Percentiles rank a stretch among this genome's conserved stretches.
These are phyloP conservation scores for Aspergillus nidulans DNA, from an alignment of 495 filamentous ascomycete species.

Conservation along the genomic window DNA sequence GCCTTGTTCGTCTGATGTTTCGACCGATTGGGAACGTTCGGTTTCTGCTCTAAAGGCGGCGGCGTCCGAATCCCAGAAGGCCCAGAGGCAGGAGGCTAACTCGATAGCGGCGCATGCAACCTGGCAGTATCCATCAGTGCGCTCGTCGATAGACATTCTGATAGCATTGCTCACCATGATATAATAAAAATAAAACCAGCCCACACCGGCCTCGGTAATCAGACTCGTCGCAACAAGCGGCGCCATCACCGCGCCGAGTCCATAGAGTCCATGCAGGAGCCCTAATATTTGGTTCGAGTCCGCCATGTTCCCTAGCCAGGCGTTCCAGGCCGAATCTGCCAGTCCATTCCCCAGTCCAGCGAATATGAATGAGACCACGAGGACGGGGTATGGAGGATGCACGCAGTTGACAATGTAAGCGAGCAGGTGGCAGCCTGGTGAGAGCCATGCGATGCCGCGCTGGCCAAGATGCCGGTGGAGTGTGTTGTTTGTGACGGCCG, in stretches of 20 bases:
- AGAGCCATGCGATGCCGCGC: slow-evolving; percentile 66
- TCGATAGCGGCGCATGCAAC: slow-evolving; percentile 10
- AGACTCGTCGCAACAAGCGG: slow-evolving; percentile 56
- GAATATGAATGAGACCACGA: slow-evolving; percentile 54
- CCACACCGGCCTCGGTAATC: slow-evolving; percentile 43
- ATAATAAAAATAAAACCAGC: slow-evolving; percentile 61
- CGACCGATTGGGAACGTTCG: not conserved
- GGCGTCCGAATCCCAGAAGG: slow-evolving; percentile 11
- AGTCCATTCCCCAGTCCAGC: slow-evolving; percentile 63
- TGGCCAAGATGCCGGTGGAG: slow-evolving; percentile 63
- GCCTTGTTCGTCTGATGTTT: slow-evolving; percentile 25
- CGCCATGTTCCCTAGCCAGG: slow-evolving; percentile 61
- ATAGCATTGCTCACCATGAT: slow-evolving; percentile 43
- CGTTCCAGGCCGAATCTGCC: slow-evolving; percentile 60
- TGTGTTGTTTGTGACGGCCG: slow-evolving; percentile 54
- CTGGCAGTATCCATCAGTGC: not conserved
- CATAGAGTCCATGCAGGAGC: slow-evolving; percentile 55
- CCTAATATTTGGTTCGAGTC: slow-evolving; percentile 57
- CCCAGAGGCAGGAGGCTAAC: not conserved
- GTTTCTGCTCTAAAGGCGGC: slow-evolving; percentile 41
- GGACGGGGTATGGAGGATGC: slow-evolving; percentile 57
- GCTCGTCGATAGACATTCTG: not conserved
- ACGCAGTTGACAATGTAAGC: slow-evolving; percentile 56
- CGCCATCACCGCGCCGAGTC: slow-evolving; percentile 52
- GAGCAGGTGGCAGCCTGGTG: slow-evolving; percentile 58